A percentile compares a stretch with the other conserved stretches of the same genome.
phyloP scores from a whole-genome alignment of 83 land plant genomes.

The Larix sibirica region DNA sequence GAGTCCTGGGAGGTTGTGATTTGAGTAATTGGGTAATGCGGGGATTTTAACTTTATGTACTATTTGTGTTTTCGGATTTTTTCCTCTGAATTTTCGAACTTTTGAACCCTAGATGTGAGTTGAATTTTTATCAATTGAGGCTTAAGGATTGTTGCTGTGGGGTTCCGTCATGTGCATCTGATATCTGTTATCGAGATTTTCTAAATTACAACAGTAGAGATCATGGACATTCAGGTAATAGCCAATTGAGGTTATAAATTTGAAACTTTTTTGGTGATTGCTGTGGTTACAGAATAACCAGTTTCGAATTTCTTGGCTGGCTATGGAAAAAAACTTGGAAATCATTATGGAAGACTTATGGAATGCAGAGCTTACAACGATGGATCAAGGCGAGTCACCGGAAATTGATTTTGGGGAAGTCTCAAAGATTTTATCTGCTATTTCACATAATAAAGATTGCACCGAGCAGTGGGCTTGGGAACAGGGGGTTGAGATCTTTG shows the following conservation, averaged over 20 bases:
- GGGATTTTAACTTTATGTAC: too few species aligned
- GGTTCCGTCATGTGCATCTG: not conserved
- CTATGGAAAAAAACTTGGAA: not conserved
- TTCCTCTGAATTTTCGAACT: not conserved
- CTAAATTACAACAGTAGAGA: not conserved
- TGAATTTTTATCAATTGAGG: not conserved
- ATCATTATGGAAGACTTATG: not conserved
- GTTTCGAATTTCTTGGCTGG: not conserved
- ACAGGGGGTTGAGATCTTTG: not conserved
- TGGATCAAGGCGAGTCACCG: not conserved
- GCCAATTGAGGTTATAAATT: not conserved
- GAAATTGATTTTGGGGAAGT: not conserved
- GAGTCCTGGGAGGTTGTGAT: too few species aligned
- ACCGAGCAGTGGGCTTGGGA: constrained; percentile 16
- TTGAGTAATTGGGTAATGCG: too few species aligned
- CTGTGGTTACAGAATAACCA: not conserved
- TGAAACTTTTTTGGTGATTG: not conserved
- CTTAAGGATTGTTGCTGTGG: not conserved
- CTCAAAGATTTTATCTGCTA: not conserved
- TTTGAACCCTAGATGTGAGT: not conserved
- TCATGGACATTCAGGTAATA: not conserved
- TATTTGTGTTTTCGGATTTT: too few species aligned
- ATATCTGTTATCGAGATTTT: not conserved
- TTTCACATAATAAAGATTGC: not conserved
- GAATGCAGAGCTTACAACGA: not conserved